Evolutionary conservation across 176 grass and related monocot species (phyloP).

Genomic region (Dactylis glomerata): DNA sequence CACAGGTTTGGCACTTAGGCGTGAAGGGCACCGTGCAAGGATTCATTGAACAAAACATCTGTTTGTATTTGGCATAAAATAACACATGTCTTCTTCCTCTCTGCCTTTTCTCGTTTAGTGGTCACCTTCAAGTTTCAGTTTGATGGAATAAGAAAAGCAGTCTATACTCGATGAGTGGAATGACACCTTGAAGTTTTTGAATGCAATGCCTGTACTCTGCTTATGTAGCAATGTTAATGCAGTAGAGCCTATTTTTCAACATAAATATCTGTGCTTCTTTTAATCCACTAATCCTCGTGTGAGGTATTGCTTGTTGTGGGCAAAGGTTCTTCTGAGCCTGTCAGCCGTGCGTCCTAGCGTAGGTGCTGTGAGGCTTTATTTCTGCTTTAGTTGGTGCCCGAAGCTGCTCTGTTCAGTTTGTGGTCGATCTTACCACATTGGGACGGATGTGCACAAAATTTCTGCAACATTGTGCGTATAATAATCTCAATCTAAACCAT

Average conservation of each 20-base stretch:
- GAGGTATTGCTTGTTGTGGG: background rate
- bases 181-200: constrained; percentile 46
- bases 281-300: background rate
- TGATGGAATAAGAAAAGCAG: constrained; percentile 44
- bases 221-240: background rate
- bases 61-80: constrained; percentile 40
- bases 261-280: background rate
- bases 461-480: too few relatives aligned
- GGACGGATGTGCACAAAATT: too few relatives aligned
- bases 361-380: background rate
- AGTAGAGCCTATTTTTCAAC: background rate
- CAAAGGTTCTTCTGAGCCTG: background rate
- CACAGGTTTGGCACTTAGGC: background rate
- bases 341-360: background rate
- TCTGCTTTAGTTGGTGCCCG: background rate
- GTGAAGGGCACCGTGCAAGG: background rate
- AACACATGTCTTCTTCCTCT: constrained; percentile 20
- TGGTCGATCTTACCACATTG: too few relatives aligned
- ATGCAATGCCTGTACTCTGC: constrained; percentile 1
- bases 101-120: background rate
- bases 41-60: constrained; percentile 25
- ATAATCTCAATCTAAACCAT: too few relatives aligned
- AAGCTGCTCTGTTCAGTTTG: background rate
- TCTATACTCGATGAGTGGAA: constrained; percentile 29
- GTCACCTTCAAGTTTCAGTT: constrained; percentile 22